These are phyloP conservation scores for Adansonia gregorii DNA, from an alignment of 441 rosid species.

Conservation along the genomic window DNA sequence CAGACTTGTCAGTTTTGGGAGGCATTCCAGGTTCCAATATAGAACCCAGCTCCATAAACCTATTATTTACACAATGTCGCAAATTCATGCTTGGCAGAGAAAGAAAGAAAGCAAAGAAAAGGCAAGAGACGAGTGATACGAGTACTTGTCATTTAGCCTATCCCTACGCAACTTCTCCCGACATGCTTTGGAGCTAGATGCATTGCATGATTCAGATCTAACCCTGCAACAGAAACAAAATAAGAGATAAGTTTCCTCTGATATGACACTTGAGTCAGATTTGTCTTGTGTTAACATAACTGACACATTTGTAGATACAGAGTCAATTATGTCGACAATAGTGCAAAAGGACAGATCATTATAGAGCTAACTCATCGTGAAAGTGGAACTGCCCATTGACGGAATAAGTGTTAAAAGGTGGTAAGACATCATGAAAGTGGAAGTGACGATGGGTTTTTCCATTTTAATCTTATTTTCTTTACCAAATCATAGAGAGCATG, in stretches of 20 bases:
- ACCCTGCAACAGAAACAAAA: constrained; percentile 49
- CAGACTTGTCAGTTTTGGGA: constrained; percentile 93
- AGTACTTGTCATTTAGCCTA: constrained; percentile 88
- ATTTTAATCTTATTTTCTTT: neutral
- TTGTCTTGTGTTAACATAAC: neutral
- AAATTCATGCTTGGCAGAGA: neutral
- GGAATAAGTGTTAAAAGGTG: neutral
- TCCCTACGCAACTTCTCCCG: constrained; percentile 97
- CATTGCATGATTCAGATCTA: constrained; percentile 70
- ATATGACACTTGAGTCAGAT: neutral
- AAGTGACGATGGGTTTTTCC: neutral
- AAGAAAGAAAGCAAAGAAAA: neutral
- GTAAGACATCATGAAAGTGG: neutral
- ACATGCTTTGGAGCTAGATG: constrained; percentile 93
- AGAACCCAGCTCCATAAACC: constrained; percentile 86
- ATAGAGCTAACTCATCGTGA: no score
- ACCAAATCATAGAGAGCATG: neutral
- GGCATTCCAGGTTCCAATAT: constrained; percentile 91
- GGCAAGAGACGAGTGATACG: constrained; percentile 15
- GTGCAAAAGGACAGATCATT: neutral
- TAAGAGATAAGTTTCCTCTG: constrained; percentile 4
- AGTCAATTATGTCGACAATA: constrained; percentile 8
- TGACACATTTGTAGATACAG: neutral
- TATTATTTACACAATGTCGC: constrained; percentile 32
- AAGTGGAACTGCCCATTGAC: neutral